phyloP scores from a whole-genome alignment of 163 green algal species.

The Volvox carteri region DNA sequence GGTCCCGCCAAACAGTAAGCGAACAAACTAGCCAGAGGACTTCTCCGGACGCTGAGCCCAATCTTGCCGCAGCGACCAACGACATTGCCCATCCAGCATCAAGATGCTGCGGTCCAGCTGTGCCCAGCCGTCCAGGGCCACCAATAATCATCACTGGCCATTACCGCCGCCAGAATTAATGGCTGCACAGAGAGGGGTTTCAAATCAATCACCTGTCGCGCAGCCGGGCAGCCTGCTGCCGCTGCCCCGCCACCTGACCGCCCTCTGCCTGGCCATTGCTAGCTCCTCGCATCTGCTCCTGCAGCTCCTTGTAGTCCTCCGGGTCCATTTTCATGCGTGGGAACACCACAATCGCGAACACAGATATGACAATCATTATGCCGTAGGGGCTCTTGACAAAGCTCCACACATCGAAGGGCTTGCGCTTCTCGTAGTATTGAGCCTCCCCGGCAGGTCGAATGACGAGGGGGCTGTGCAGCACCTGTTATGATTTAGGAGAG shows the following conservation, averaged over 20 bases:
- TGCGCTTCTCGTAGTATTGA: constrained; percentile 71
- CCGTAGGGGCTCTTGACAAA: constrained; percentile 79
- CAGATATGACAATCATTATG: constrained; percentile 74
- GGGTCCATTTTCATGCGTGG: constrained; percentile 68
- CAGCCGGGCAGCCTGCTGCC: constrained; percentile 23
- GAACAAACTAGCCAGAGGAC: too few relatives aligned
- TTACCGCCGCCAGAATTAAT: too few relatives aligned
- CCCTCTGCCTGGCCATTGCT: neutral
- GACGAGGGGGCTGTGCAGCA: constrained; percentile 49
- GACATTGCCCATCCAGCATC: too few relatives aligned
- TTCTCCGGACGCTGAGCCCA: too few relatives aligned
- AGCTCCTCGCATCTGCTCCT: constrained; percentile 11
- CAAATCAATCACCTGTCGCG: constrained; percentile 4
- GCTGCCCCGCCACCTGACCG: constrained; percentile 1
- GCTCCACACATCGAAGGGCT: constrained; percentile 72
- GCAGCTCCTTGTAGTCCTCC: constrained; percentile 70
- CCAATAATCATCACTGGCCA: too few relatives aligned
- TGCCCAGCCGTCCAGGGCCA: too few relatives aligned
- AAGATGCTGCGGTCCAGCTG: too few relatives aligned
- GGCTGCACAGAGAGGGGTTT: too few relatives aligned
- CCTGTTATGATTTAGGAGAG: too few relatives aligned
- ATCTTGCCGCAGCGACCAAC: too few relatives aligned
- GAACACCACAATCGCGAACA: constrained; percentile 76
- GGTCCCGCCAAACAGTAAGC: too few relatives aligned
- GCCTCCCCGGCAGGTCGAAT: constrained; percentile 57